Evolutionary conservation across 352 stramenopile genomes (phyloP).

Genomic region (Globisporangium spiculum): DNA sequence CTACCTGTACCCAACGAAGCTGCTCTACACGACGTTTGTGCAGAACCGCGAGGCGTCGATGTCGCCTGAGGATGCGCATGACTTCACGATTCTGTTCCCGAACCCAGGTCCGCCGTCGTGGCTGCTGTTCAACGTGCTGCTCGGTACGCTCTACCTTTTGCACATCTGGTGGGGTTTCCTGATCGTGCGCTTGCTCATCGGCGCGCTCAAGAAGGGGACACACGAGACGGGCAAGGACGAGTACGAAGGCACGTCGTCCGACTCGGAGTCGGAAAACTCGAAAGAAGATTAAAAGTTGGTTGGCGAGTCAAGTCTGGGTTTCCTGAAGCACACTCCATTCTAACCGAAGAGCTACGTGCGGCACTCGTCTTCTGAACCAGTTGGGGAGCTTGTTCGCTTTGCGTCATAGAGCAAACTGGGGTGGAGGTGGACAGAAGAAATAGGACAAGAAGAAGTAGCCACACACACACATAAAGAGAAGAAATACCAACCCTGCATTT

Average conservation of each 20-base stretch:
- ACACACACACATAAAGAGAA: background rate
- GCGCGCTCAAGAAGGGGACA: constrained; percentile 67
- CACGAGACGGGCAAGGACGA: constrained; percentile 82
- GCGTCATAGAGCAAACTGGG: background rate
- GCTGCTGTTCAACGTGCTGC: constrained; percentile 80
- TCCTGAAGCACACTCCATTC: background rate
- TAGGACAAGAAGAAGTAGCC: background rate
- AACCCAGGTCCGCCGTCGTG: constrained; percentile 70
- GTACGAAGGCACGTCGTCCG: constrained; percentile 80
- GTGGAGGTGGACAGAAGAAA: background rate
- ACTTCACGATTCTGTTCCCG: constrained; percentile 68
- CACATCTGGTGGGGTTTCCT: constrained; percentile 87
- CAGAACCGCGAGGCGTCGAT: constrained; percentile 77
- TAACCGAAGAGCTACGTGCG: background rate
- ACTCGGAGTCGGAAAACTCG: constrained; percentile 64
- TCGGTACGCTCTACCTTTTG: constrained; percentile 68
- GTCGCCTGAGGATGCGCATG: constrained; percentile 62
- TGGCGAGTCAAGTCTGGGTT: background rate
- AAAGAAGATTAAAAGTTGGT: constrained; percentile 47
- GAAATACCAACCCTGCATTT: background rate
- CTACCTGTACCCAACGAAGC: constrained; percentile 80
- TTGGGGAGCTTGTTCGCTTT: background rate
- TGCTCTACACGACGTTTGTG: constrained; percentile 74
- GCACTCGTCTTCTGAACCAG: too few relatives aligned
- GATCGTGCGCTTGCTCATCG: constrained; percentile 63